These are phyloP conservation scores for Candida dajiaensis DNA, from an alignment of 805 yeast genomes.

Conservation along the genomic window DNA sequence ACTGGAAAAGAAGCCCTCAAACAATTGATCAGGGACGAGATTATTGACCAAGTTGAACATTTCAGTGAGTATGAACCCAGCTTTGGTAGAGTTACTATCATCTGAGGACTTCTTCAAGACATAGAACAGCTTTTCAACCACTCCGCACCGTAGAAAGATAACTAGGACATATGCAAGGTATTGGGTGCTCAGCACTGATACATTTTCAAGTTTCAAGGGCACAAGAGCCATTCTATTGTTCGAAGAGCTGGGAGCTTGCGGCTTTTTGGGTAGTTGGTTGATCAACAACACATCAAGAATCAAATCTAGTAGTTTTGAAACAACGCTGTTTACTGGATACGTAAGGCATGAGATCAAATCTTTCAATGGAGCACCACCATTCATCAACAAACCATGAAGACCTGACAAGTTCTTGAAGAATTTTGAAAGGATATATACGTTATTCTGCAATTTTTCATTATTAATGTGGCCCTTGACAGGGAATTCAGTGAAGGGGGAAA, in stretches of 20 bases:
- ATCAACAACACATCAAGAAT: constrained; percentile 63
- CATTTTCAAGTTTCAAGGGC: constrained; percentile 33
- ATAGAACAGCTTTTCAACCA: constrained; percentile 41
- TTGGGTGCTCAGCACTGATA: constrained; percentile 48
- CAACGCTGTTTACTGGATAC: constrained; percentile 48
- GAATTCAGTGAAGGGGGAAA: constrained; percentile 67
- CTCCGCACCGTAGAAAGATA: constrained; percentile 48
- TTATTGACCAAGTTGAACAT: constrained; percentile 47
- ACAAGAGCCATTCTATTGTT: constrained; percentile 14
- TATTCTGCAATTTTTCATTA: constrained; percentile 50
- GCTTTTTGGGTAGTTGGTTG: constrained; percentile 35
- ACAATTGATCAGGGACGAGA: constrained; percentile 45
- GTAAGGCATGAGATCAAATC: constrained; percentile 57
- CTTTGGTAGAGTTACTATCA: constrained; percentile 45
- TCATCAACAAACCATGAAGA: constrained; percentile 52
- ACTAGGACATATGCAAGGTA: constrained; percentile 56
- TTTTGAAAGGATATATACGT: constrained; percentile 52
- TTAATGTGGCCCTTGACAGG: constrained; percentile 42
- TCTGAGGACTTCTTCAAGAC: constrained; percentile 39
- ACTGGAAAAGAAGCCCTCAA: constrained; percentile 10
- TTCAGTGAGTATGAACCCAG: constrained; percentile 60
- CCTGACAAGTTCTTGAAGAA: constrained; percentile 77
- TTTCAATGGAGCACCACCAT: constrained; percentile 48
- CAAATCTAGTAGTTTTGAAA: constrained; percentile 64
- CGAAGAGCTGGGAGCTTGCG: constrained; percentile 1